Evolutionary conservation across 192 early-diverging fungal species (phyloP).

Genomic region (Rhizophagus prolifer): DNA sequence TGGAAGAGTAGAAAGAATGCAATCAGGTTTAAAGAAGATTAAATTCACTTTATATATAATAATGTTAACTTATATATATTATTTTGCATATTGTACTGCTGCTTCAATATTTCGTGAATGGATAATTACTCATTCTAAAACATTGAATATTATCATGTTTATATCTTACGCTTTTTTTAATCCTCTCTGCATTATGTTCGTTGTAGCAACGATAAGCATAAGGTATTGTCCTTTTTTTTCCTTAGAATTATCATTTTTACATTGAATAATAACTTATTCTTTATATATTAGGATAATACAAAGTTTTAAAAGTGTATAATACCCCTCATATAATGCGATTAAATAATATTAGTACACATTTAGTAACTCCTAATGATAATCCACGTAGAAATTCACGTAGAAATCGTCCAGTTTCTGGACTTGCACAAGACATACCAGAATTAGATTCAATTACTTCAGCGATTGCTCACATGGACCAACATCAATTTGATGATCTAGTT

Average conservation of each 20-base stretch:
- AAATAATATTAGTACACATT: too few relatives aligned
- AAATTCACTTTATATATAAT: conserved; percentile 1
- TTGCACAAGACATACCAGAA: neutral
- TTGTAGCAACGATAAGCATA: neutral
- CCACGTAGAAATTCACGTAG: neutral
- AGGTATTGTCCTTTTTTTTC: neutral
- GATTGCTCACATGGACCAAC: neutral
- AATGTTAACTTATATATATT: neutral
- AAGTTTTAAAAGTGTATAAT: neutral
- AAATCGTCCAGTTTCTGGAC: too few relatives aligned
- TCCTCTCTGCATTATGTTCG: neutral
- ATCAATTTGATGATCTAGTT: neutral
- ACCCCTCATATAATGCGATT: too few relatives aligned
- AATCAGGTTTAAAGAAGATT: conserved; percentile 5
- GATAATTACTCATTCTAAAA: neutral
- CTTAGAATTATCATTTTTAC: neutral
- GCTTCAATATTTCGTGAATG: neutral
- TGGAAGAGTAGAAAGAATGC: neutral
- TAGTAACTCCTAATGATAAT: neutral
- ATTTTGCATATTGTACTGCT: neutral
- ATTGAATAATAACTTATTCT: neutral
- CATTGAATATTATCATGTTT: neutral
- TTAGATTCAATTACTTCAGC: neutral
- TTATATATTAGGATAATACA: neutral
- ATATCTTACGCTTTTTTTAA: neutral